These are phyloP conservation scores for Cercophora newfieldiana DNA, from an alignment of 495 filamentous ascomycete species.

Conservation along the genomic window DNA sequence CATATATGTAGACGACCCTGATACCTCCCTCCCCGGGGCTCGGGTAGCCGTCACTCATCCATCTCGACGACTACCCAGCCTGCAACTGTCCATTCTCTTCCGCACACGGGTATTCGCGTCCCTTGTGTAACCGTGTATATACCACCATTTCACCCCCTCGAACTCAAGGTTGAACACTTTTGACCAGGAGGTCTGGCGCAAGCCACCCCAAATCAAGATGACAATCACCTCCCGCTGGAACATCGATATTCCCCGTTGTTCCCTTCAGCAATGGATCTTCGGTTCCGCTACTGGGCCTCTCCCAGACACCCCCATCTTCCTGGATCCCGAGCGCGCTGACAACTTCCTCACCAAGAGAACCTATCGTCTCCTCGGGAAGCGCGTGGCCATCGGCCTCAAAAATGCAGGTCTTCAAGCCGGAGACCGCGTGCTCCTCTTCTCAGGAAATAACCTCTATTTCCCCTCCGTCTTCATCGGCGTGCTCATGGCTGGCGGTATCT, in stretches of 20 bases:
- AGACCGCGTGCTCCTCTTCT: slow-evolving; percentile 73
- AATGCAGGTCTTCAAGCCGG: slow-evolving; percentile 64
- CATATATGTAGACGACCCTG: neutral
- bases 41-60: neutral
- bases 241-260: slow-evolving; percentile 37
- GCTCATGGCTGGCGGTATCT: slow-evolving; percentile 76
- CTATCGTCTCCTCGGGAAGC: slow-evolving; percentile 69
- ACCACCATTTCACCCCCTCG: neutral
- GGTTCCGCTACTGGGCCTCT: slow-evolving; percentile 33
- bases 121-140: neutral
- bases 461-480: slow-evolving; percentile 70
- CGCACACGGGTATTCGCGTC: too few species aligned
- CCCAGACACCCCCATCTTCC: slow-evolving; percentile 39
- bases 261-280: slow-evolving; percentile 45
- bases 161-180: too few species aligned
- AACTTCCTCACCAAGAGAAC: slow-evolving; percentile 41
- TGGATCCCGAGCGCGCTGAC: slow-evolving; percentile 59
- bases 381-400: slow-evolving; percentile 69
- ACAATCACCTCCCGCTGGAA: slow-evolving; percentile 47
- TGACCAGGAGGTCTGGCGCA: too few species aligned
- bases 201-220: too few species aligned
- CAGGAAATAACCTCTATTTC: slow-evolving; percentile 72
- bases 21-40: neutral
- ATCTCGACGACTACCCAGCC: neutral
- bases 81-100: neutral